A percentile compares a stretch with the other conserved stretches of the same genome.
phyloP scores from a whole-genome alignment of 257 asterid species.

The Plantago elongata region DNA sequence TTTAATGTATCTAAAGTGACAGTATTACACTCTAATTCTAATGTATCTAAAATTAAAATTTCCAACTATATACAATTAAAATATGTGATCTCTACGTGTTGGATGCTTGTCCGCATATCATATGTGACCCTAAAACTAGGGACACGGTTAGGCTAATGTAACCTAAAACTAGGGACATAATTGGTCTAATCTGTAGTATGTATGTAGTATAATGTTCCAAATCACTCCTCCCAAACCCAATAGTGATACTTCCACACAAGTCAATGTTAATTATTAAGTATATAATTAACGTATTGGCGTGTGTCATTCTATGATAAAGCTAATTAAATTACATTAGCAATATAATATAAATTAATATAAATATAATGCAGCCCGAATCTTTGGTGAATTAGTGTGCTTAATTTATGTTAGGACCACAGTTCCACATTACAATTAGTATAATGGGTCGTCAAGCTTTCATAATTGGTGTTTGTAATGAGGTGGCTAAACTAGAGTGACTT shows the following conservation, averaged over 20 bases:
- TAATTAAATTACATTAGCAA: not conserved
- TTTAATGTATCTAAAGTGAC: too few relatives aligned
- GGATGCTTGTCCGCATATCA: too few relatives aligned
- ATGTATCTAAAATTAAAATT: too few relatives aligned
- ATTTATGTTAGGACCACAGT: slow-evolving; percentile 2
- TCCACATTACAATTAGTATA: slow-evolving; percentile 1
- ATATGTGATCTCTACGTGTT: too few relatives aligned
- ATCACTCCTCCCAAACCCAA: slow-evolving; percentile 5
- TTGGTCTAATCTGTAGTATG: not conserved
- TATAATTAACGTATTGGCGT: too few relatives aligned
- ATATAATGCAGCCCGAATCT: too few relatives aligned
- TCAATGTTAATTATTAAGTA: not conserved
- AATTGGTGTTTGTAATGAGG: not conserved
- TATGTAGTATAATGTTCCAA: slow-evolving; percentile 4
- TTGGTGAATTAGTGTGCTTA: not conserved
- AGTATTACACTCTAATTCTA: too few relatives aligned
- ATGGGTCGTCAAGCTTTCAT: not conserved
- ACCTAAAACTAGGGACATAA: slow-evolving; percentile 1
- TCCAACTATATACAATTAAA: too few relatives aligned
- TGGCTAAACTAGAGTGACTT: not conserved
- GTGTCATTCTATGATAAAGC: not conserved
- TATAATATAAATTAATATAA: too few relatives aligned
- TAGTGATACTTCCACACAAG: not conserved
- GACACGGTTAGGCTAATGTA: not conserved
- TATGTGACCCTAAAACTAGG: too few relatives aligned